Base-by-base conservation (phyloP, 1,284 basidiomycete genomes). In the Heterobasidion annosum region DNA sequence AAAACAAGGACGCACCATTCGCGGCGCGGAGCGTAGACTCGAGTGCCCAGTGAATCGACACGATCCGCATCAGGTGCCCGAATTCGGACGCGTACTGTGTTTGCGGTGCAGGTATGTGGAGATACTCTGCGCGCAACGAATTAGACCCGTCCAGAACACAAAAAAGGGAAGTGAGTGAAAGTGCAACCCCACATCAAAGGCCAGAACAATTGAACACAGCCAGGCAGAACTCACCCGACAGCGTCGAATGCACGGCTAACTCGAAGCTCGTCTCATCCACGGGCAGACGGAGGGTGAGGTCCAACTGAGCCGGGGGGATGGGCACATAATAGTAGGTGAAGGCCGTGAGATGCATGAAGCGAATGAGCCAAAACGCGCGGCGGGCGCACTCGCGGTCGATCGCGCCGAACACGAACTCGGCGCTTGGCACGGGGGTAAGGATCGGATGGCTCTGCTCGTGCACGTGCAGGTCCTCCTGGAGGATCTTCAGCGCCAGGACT, bases 261-360 rank as follows among this genome's bases (percentile, higher is more conserved):
- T 91, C 87, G 61, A 90, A 91, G 62, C 78, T 82, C 10, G 85
- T 82, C 66, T 91, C 88, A 64, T 89, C 86, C 7, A 82, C 79
- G 16, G 88, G 88, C 37, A 91, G 71, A 44, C 83, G 78, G 42
- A 89, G 72, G 52, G 75, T 77, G 56, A 85, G 68, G 59, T 88
- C 82, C 15, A 62, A 50, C 55, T 61, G 60, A 9, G 65, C 63
- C 18, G 67, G 64, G 8, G 62, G 64, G 52, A 67, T 57, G 9
- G 64, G 65, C 48, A 63, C 62, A 19, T 54, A 50, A 37, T 55
- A 57, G 42, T 56, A 59, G 7, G 58, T 48, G 19, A 68, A 56
- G 6, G 53, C 50, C 7, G 57, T 61, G 33, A 67, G 52, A 40
- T 67, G 64, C 64, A 73, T 66, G 52, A 82, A 69, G 63, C 83